Conservation (phyloP, 495 filamentous ascomycete species). For the Hypoxylon lienhwacheense region DNA sequence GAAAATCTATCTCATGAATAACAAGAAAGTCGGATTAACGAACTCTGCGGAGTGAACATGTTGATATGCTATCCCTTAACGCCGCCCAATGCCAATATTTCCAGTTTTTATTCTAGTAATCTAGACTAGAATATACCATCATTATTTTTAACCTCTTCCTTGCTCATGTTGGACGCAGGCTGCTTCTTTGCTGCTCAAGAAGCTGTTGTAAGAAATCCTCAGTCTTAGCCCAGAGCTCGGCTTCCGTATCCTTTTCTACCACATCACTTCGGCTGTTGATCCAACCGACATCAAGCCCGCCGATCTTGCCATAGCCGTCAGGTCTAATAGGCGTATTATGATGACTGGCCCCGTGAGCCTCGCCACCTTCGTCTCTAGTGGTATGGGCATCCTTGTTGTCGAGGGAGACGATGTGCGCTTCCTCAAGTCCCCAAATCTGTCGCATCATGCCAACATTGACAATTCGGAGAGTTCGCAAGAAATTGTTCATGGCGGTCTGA, state of each 20-base stretch:
- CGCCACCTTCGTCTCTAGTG: constrained; percentile 29
- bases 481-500: constrained; percentile 60
- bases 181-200: not conserved
- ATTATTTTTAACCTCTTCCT: not conserved
- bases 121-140: no score
- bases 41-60: constrained; percentile 11
- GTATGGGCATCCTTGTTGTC: constrained; percentile 27
- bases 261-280: constrained; percentile 79
- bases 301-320: constrained; percentile 59
- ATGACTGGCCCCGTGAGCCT: constrained; percentile 18
- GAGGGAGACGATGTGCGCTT: constrained; percentile 69
- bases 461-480: constrained; percentile 69
- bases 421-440: constrained; percentile 79
- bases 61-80: constrained; percentile 15
- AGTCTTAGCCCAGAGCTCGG: constrained; percentile 72
- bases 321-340: constrained; percentile 41
- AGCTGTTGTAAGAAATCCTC: constrained; percentile 37
- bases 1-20: not conserved
- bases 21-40: not conserved
- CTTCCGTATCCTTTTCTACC: constrained; percentile 76
- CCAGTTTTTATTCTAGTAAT: no score
- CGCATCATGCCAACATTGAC: constrained; percentile 70
- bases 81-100: constrained; percentile 21
- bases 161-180: not conserved
- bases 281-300: constrained; percentile 75